Evolutionary conservation across 108 stramenopile genomes (phyloP).

Genomic region (Cyclostephanos tholiformis): DNA sequence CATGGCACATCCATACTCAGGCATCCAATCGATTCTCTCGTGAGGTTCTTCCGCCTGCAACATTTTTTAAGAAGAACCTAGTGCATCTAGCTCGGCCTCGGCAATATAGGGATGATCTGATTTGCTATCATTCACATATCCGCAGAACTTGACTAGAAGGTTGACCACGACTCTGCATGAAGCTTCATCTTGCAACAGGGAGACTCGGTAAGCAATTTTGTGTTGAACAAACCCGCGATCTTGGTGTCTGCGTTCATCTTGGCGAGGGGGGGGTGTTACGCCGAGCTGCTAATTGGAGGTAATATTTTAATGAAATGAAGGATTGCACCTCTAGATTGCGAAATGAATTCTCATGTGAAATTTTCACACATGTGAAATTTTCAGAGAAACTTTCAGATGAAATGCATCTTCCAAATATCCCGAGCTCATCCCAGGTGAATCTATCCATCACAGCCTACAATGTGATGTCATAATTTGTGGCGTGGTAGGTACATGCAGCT

Average conservation of each 20-base stretch:
- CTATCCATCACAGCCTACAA: no score
- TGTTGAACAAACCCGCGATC: conserved; percentile 16
- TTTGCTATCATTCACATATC: not conserved
- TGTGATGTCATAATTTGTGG: no score
- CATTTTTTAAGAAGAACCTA: conserved; percentile 1
- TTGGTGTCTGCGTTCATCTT: conserved; percentile 14
- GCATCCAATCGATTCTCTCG: conserved; percentile 31
- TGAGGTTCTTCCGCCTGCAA: conserved; percentile 1
- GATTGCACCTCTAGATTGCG: no score
- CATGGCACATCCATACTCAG: conserved; percentile 43
- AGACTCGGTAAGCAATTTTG: conserved; percentile 9
- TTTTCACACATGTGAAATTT: no score
- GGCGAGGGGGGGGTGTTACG: not conserved
- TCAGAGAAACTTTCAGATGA: no score
- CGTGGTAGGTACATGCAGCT: no score
- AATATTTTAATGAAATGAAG: no score
- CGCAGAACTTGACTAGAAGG: conserved; percentile 20
- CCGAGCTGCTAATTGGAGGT: no score
- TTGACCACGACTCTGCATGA: conserved; percentile 22
- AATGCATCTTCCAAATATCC: no score
- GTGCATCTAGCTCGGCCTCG: conserved; percentile 14
- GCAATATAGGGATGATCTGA: conserved; percentile 20
- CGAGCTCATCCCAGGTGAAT: no score
- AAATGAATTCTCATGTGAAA: no score
- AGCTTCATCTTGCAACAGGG: conserved; percentile 10